These are phyloP conservation scores for Scytalidium lignicola DNA, from an alignment of 2,329 filamentous ascomycete species.

Conservation along the genomic window DNA sequence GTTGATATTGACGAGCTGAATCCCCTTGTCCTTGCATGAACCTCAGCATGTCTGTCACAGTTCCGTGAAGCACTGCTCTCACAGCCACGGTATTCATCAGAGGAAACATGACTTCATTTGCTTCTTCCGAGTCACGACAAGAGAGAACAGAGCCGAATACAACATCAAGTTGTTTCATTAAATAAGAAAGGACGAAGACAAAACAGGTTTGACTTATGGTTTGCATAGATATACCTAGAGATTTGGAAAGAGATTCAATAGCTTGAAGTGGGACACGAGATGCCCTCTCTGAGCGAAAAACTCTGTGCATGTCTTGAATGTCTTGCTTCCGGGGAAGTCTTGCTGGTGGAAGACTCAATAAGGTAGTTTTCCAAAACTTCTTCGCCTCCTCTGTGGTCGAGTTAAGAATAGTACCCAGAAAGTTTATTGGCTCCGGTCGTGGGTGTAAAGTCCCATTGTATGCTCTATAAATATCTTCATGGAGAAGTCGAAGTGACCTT, in stretches of 20 bases:
- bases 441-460: slow-evolving; percentile 44
- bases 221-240: slow-evolving; percentile 66
- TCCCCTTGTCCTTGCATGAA: slow-evolving; percentile 69
- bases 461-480: slow-evolving; percentile 61
- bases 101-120: slow-evolving; percentile 69
- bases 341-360: slow-evolving; percentile 46
- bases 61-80: slow-evolving; percentile 67
- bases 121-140: slow-evolving; percentile 70
- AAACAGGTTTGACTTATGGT: slow-evolving; percentile 72
- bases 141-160: slow-evolving; percentile 80
- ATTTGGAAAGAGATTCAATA: slow-evolving; percentile 58
- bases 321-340: slow-evolving; percentile 31
- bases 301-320: not conserved
- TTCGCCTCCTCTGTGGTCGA: slow-evolving; percentile 38
- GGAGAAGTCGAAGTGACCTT: slow-evolving; percentile 72
- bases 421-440: slow-evolving; percentile 44
- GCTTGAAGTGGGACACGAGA: slow-evolving; percentile 37
- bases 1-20: slow-evolving; percentile 64
- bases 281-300: slow-evolving; percentile 39
- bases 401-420: slow-evolving; percentile 43
- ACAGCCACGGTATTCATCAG: slow-evolving; percentile 88
- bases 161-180: slow-evolving; percentile 63
- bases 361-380: slow-evolving; percentile 67
- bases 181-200: slow-evolving; percentile 63
- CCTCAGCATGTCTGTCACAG: slow-evolving; percentile 55